phyloP scores from a whole-genome alignment of 2,329 filamentous ascomycete species.

The Knufia fluminis region DNA sequence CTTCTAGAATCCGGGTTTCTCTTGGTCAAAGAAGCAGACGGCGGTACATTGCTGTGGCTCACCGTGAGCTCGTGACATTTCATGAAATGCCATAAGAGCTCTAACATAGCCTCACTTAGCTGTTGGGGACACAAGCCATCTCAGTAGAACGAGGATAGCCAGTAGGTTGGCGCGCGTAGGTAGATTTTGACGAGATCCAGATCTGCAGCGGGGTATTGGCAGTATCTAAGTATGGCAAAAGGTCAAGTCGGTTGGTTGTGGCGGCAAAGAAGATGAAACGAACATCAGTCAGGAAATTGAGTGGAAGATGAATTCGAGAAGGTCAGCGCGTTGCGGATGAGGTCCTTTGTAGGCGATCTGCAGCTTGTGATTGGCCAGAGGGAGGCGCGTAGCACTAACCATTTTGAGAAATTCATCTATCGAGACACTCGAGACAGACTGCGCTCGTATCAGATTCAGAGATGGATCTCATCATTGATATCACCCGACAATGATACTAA shows the following conservation, averaged over 20 bases:
- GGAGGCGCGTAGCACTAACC: constrained; percentile 1
- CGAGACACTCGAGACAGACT: constrained; percentile 5
- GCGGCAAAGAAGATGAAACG: constrained; percentile 9
- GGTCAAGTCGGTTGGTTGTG: constrained; percentile 3
- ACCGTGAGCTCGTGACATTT: constrained; percentile 2
- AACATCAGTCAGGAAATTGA: constrained; percentile 1
- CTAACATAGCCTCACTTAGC: neutral
- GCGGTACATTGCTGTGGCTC: neutral
- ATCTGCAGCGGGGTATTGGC: constrained; percentile 1
- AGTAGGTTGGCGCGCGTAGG: constrained; percentile 16
- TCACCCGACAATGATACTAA: constrained; percentile 16
- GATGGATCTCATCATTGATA: constrained; percentile 9
- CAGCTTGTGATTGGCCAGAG: constrained; percentile 4
- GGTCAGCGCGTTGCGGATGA: constrained; percentile 3
- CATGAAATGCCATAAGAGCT: neutral
- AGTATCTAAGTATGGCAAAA: neutral
- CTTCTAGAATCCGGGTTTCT: neutral
- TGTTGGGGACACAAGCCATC: constrained; percentile 6
- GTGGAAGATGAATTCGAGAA: neutral
- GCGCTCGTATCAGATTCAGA: constrained; percentile 15
- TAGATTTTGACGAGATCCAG: neutral
- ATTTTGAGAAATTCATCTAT: constrained; percentile 1
- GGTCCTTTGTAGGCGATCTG: neutral
- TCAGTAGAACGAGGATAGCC: constrained; percentile 17
- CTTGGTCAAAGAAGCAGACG: neutral